Evolutionary conservation across 106 monocot genomes (phyloP).

Genomic region (Xerophyta viscosa): DNA sequence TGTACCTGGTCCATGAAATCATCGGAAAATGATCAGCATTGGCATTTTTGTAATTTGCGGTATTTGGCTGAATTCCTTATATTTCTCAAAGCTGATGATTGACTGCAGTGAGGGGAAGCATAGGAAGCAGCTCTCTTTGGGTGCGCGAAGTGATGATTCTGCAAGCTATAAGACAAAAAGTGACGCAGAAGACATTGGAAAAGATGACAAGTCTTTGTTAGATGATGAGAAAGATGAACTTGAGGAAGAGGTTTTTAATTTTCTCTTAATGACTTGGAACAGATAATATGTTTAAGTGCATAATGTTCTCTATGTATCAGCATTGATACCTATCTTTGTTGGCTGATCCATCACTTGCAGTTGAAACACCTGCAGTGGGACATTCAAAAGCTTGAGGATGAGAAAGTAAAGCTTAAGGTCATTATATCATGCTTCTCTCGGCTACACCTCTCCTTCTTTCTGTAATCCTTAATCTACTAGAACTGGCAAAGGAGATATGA

Average conservation of each 20-base stretch:
- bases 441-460: no score
- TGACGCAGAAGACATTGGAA: conserved; percentile 20
- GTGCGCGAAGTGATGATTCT: conserved; percentile 45
- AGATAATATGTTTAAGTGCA: not conserved
- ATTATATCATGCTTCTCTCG: conserved; percentile 4
- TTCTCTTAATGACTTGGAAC: not conserved
- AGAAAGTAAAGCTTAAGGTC: conserved; percentile 48
- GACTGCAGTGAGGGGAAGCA: conserved; percentile 30
- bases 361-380: conserved; percentile 31
- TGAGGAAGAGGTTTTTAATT: conserved; percentile 32
- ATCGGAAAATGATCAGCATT: no score
- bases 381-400: conserved; percentile 44
- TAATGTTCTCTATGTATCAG: no score
- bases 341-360: conserved; percentile 15
- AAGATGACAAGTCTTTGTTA: conserved; percentile 20
- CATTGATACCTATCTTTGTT: no score
- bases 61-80: no score
- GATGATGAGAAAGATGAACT: conserved; percentile 29
- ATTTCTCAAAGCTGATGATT: no score
- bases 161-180: conserved; percentile 30
- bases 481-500: no score
- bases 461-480: no score
- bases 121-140: conserved; percentile 20
- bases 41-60: no score
- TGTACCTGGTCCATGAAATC: no score